Evolutionary conservation across 163 green algal species (phyloP), one percentile per base, ranked within the genome.

Genomic region (Scenedesmus sp.): DNA sequence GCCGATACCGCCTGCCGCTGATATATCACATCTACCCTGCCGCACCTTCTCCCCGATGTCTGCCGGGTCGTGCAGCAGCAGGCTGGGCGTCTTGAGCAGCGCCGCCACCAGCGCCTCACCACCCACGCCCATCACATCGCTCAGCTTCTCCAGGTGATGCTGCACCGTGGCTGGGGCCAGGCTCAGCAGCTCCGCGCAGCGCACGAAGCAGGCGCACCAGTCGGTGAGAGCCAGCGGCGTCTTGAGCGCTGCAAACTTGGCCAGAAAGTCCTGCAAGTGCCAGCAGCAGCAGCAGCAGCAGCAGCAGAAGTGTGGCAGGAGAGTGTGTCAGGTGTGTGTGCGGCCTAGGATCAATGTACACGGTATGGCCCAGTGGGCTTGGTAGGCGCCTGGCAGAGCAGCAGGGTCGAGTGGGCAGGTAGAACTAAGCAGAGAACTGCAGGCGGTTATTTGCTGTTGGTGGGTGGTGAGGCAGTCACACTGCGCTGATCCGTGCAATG

Each of bases 41-140:
- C 82, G 12, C 82, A 90, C 90, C 90, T 93, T 93, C 5, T 74
- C 55, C 0, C 26, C 90, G 3, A 93, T 86, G 34, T 87, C 70
- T 2, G 56, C n/a, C 2, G 82, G 84, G 46, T 90, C 90, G 76
- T 93, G 90, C 82, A 57, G 83, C 70, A 93, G 74, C 90, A 93
- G 56, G 90, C 77, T 83, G 34, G 90, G 84, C 20, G 90, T 57
- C 55, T 87, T 90, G 54, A 67, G 34, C 70, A 93, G 15, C 46
- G 84, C 52, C 8, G 56, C 55, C 15, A 86, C 84, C 83, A 90
- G 57, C 54, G 87, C 20, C 20, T 90, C 89, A 13, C 86, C 70
- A n/a, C 5, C 60, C n/a, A 76, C 64, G 46, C 34, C 62, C 81
- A 92, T 88, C 12, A 85, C 60, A 23, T 66, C 62, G 20, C 73